Base-by-base conservation (phyloP, 805 yeast genomes). In the Osmozyma mogii region DNA sequence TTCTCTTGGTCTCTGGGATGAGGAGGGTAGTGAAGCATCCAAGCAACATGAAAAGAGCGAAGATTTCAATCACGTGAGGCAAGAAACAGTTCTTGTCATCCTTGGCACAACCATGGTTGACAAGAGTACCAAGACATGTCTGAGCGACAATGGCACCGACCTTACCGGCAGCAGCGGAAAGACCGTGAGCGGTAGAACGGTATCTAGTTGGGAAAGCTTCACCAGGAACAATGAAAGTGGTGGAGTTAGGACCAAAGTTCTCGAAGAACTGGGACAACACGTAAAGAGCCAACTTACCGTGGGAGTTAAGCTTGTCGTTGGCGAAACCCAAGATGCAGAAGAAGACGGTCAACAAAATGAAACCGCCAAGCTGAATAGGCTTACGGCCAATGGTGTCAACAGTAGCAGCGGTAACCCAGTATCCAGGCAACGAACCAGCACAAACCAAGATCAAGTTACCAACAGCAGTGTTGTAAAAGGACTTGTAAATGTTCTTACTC, bases 371-470 rank as follows among this genome's bases (percentile, higher is more conserved):
- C 66, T 87, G 95, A 40, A 85, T 64, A 40, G 87, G 76, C 60
- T 80, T 84, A 70, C 96, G 78, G 48, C 96, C 96, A 44, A 85
- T 46, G 22, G 62, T 68, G 60, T 85, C 96, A 37, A 85, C 54
- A 27, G 89, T 78, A 30, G 85, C 85, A 45, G 79, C 84, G 18
- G 89, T 55, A 37, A 70, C 64, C 95, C 95, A 85, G 64, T 85
- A 85, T 52, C 96, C 96, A 47, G 95, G 95, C 59, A 85, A 74
- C 26, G 92, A 72, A 69, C 96, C 96, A 34, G 96, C 96, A 72
- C 94, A 84, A 40, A 85, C 75, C 56, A 85, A 71, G 62, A 85
- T 85, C 68, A 85, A 71, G 63, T 85, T 85, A 76, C 96, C 96
- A 35, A 87, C 94, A 54, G 89, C 83, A 37, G 80, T 57, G 58